Conservation (phyloP, 768 basidiomycete genomes). For the Gelatoporia subvermispora region DNA sequence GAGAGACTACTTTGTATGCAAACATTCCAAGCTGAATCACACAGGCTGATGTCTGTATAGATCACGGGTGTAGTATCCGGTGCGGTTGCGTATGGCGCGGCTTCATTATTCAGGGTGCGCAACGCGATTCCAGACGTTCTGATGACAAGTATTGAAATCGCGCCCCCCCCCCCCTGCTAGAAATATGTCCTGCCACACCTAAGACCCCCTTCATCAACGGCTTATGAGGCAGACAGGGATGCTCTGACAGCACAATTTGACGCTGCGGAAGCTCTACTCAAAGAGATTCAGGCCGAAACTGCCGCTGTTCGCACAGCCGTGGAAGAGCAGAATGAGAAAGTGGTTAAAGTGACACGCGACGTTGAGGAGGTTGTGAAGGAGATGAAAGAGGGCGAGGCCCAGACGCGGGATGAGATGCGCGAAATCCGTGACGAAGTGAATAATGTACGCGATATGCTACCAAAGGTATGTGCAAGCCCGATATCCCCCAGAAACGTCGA, state of each 20-base stretch:
- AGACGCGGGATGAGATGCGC: constrained; percentile 82
- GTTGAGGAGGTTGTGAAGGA: constrained; percentile 70
- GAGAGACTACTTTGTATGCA: constrained; percentile 96
- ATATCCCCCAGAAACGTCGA: constrained; percentile 1
- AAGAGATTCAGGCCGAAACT: constrained; percentile 77
- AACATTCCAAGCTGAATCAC: constrained; percentile 17
- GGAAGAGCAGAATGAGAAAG: constrained; percentile 68
- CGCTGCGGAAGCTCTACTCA: constrained; percentile 74
- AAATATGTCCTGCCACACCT: constrained; percentile 92
- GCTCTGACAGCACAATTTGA: constrained; percentile 87
- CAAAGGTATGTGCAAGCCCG: constrained; percentile 58
- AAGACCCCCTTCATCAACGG: constrained; percentile 78
- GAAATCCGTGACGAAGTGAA: constrained; percentile 90
- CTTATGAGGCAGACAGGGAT: constrained; percentile 85
- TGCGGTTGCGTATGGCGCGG: constrained; percentile 72
- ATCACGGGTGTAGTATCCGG: constrained; percentile 93
- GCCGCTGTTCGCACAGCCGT: constrained; percentile 65
- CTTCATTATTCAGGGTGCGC: constrained; percentile 71
- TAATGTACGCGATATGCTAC: constrained; percentile 86
- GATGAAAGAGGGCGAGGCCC: constrained; percentile 72
- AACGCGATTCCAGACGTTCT: background rate
- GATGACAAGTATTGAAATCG: background rate
- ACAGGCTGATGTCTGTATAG: constrained; percentile 35
- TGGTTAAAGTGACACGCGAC: constrained; percentile 66
- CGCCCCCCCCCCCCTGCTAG: constrained; percentile 35